These are phyloP conservation scores for Oidium heveae DNA, from an alignment of 2,329 filamentous ascomycete species.

Conservation along the genomic window DNA sequence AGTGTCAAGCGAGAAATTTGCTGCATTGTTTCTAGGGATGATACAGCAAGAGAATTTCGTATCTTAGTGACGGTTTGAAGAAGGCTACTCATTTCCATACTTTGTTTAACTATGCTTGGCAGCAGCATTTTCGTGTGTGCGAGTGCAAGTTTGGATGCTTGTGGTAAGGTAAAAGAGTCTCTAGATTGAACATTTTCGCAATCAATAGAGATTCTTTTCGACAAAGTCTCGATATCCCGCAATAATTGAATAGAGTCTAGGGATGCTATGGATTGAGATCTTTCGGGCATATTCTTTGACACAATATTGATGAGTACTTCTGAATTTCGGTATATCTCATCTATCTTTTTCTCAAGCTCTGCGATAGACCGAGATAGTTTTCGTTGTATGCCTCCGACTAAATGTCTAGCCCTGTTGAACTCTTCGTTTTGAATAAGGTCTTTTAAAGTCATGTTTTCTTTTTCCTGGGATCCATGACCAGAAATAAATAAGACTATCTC, in stretches of 20 bases:
- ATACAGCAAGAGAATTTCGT: conserved; percentile 40
- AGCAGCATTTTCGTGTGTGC: conserved; percentile 37
- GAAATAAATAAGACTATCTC: conserved; percentile 44
- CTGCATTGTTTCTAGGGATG: conserved; percentile 53
- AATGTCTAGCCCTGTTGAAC: conserved; percentile 43
- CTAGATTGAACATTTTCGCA: conserved; percentile 50
- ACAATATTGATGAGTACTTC: conserved; percentile 37
- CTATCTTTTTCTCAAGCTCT: conserved; percentile 33
- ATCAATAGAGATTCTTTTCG: conserved; percentile 68
- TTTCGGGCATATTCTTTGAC: conserved; percentile 25
- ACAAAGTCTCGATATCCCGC: conserved; percentile 65
- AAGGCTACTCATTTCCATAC: conserved; percentile 35
- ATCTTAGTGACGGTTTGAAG: conserved; percentile 32
- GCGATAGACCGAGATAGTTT: conserved; percentile 33
- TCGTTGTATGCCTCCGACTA: conserved; percentile 30
- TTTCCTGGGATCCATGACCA: conserved; percentile 19
- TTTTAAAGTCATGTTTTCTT: conserved; percentile 32
- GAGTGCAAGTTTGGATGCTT: conserved; percentile 36
- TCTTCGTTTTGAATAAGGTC: conserved; percentile 55
- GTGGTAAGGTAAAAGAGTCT: conserved; percentile 36
- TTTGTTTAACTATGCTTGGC: conserved; percentile 29
- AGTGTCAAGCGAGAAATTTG: conserved; percentile 59
- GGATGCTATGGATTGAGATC: conserved; percentile 28
- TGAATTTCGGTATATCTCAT: conserved; percentile 34
- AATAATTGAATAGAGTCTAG: conserved; percentile 44